These are phyloP conservation scores for Stevia rebaudiana DNA, from an alignment of 140 eudicot species.

Conservation along the genomic window DNA sequence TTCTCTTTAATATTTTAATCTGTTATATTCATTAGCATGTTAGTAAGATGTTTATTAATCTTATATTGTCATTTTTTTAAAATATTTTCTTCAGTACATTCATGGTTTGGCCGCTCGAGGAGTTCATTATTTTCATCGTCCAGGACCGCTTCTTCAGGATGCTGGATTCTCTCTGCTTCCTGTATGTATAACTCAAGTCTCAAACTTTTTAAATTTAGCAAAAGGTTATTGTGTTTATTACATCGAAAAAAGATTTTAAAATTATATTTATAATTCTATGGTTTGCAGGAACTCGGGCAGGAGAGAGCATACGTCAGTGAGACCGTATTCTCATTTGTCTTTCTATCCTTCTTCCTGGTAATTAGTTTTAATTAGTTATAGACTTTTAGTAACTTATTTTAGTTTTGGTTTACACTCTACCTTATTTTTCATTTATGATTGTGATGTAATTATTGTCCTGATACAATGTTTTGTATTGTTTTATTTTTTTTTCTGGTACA, in stretches of 20 bases:
- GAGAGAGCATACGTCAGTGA: conserved; percentile 92
- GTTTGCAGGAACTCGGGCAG: conserved; percentile 69
- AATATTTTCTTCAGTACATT: conserved; percentile 65
- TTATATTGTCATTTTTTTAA: conserved; percentile 7
- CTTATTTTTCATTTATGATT: conserved; percentile 12
- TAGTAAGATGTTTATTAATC: neutral
- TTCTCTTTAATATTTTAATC: neutral
- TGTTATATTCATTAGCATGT: neutral
- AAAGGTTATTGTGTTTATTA: neutral
- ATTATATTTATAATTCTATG: conserved; percentile 7
- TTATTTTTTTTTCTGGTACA: conserved; percentile 36
- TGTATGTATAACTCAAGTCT: conserved; percentile 28
- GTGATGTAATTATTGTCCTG: conserved; percentile 16
- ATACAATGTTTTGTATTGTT: conserved; percentile 24
- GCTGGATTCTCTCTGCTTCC: conserved; percentile 90
- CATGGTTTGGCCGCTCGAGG: conserved; percentile 97
- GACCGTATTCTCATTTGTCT: conserved; percentile 68
- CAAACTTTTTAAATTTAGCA: neutral
- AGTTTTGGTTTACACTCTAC: neutral
- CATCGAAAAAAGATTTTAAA: neutral
- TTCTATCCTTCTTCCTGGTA: conserved; percentile 79
- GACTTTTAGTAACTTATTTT: neutral
- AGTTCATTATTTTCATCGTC: conserved; percentile 94
- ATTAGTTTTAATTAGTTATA: conserved; percentile 8
- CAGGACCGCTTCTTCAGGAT: conserved; percentile 89